Base-by-base conservation (phyloP, 164 flowering plant species). In the Liquidambar formosana region DNA sequence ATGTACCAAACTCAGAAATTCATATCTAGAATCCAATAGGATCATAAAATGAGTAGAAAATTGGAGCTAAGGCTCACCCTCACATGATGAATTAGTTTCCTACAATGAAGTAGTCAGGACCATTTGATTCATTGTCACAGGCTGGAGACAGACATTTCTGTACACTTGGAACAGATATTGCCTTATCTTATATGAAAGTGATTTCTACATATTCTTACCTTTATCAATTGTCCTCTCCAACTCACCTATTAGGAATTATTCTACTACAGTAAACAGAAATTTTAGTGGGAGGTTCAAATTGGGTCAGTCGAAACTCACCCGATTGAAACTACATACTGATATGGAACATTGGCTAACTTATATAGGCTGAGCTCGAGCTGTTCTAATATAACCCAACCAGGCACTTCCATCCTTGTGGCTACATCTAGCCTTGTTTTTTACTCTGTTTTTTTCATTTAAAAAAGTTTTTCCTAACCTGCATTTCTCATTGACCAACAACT, bases 111-210 rank as follows among this genome's bases (percentile, higher is more conserved):
- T 63, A 44, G 19, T 26, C 22, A n/a, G 23, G 69, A 53, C 69
- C 71, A 67, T 67, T 25, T 57, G 69, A 33, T 54, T 65, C 59
- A 43, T 57, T 67, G 54, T 59, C 53, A 59, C 44, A 57, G 56
- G 26, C 68, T 52, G 57, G 61, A 64, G 54, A 58, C 1, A 18
- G 25, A 27, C 10, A 15, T 19, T 19, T 8, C 21, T 38, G 43
- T 53, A 54, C 58, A 66, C 48, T 19, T 43, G 61, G 33, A 52
- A 66, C 46, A 27, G 44, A 22, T 52, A n/a, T n/a, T n/a, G 21
- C 59, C 59, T 38, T 38, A 21, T 33, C 21, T 66, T 33, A 12
- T 53, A 64, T 33, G 33, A 52, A 1, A 54, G 49, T 57, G 63
- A 57, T 18, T 27, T 38, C 25, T 52, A 26, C 22, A 33, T 61